Evolutionary conservation across 768 basidiomycete species (phyloP).

Genomic region (Lentinula boryana): DNA sequence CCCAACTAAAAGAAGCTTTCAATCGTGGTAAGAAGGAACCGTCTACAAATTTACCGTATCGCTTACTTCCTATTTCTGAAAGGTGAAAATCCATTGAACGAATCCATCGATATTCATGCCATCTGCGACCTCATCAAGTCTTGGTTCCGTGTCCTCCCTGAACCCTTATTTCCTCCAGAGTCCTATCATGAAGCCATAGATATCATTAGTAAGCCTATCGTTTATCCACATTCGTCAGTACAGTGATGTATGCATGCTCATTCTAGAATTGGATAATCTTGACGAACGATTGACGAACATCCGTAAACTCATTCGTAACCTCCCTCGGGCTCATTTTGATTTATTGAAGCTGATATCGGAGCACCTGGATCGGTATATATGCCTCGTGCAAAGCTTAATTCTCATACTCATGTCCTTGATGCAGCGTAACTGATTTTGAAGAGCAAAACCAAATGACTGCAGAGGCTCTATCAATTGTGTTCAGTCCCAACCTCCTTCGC

Average conservation of each 20-base stretch:
- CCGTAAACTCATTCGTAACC: constrained; percentile 58
- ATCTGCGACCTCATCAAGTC: constrained; percentile 80
- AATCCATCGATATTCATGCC: constrained; percentile 70
- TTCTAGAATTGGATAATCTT: constrained; percentile 59
- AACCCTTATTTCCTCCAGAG: constrained; percentile 67
- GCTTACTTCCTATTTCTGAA: not conserved
- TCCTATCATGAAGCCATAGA: constrained; percentile 66
- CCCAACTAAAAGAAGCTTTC: constrained; percentile 64
- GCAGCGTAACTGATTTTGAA: constrained; percentile 81
- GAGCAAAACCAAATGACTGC: constrained; percentile 89
- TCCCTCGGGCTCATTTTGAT: constrained; percentile 73
- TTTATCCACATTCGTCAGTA: too few species aligned
- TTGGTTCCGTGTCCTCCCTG: constrained; percentile 81
- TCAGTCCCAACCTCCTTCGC: constrained; percentile 75
- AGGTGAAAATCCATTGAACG: constrained; percentile 58
- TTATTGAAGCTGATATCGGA: constrained; percentile 74
- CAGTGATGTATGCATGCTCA: not conserved
- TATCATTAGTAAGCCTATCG: constrained; percentile 53
- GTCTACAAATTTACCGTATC: not conserved
- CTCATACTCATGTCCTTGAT: not conserved
- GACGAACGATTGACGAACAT: constrained; percentile 60
- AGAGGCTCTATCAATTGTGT: constrained; percentile 79
- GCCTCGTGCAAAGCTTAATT: not conserved
- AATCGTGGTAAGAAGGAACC: constrained; percentile 49
- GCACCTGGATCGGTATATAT: constrained; percentile 65